Base-by-base conservation (phyloP, 2,329 filamentous ascomycete species). In the Boeremia lycopersici region DNA sequence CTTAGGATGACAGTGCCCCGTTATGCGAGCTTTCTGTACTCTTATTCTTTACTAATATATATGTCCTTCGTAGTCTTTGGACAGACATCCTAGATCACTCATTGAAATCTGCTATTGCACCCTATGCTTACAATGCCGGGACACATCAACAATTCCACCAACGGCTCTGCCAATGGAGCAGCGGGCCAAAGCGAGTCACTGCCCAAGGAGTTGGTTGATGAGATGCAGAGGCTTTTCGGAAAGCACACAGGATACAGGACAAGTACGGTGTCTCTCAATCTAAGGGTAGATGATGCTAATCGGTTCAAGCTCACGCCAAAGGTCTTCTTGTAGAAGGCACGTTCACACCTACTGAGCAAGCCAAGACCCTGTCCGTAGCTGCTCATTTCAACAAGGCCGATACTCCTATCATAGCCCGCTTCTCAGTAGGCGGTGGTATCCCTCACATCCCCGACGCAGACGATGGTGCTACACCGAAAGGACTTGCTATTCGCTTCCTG, bases 371-470 rank as follows among this genome's bases (percentile, higher is more conserved):
- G 1, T 56, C 53, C 4, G 26, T 36, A 34, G 53, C 53, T 28
- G 33, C 43, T 7, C 53, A 56, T 23, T 56, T 52, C 34, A 52
- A 52, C 35, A 25, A 36, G 12, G 28, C 12, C 7, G 52, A 34
- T 13, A 56, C 53, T 3, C 43, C 53, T 11, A 25, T 52, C 7
- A 31, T 56, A 34, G 48, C 53, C 13, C 53, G 53, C 39, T 56
- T 56, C 35, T 56, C 53, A n/a, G 48, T 56, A 5, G 53, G 53
- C 13, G 53, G 53, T 5, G 53, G 53, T n/a, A 52, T 56, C 15
- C 53, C 53, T 12, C 48, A 52, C 19, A 48, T 56, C 1, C 38
- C 53, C 4, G 53, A 56, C 23, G 53, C 25, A 23, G 48, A 56
- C 11, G 48, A 56, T 6, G 53, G 48, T 39, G 53, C 53, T 6